Evolutionary conservation across 805 yeast genomes (phyloP), one percentile per base, ranked within the genome.

Genomic region (Kodamaea restingae): DNA sequence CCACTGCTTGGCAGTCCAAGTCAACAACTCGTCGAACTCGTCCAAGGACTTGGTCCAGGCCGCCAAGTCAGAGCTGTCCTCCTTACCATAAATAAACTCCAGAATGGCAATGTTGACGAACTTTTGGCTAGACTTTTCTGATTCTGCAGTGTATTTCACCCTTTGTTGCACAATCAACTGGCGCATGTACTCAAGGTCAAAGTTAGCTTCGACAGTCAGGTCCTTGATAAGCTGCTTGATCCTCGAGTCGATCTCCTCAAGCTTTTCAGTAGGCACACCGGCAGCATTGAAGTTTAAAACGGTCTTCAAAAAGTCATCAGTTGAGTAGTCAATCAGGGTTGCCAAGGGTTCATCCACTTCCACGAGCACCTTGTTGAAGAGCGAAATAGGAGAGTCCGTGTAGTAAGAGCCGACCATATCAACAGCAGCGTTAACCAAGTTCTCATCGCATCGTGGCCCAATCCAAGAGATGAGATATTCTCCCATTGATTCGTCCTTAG

Each of bases 331-430:
- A 4, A 84, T 69, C 21, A 79, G 80, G 10, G 87, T 80, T 1
- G 96, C 91, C 37, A 79, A 61, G 1, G 98, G 96, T 35, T 85
- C 78, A 18, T 80, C 86, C 35, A 84, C 75, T 53, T 91, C 97
- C 15, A 90, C 86, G 44, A 93, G 69, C 42, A 73, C 60, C 50
- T 77, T 78, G 46, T 78, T 78, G 43, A 93, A 73, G 18, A 88
- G 69, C 2, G 97, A 84, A 32, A 87, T 77, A 0, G 95, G 79
- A 2, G 84, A 76, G 35, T 80, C 84, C 4, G 95, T 78, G 38
- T 91, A 71, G 56, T 91, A 93, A 18, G 76, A 71, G 14, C 88
- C 75, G 11, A 93, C 48, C 36, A 84, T 70, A 35, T 84, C 84
- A 15, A 88, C 58, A 0, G 96, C 97, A 29, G 81, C 68, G 54